These are phyloP conservation scores for Dictyostelium capitatum DNA, from an alignment of 78 protist species.

Conservation along the genomic window DNA sequence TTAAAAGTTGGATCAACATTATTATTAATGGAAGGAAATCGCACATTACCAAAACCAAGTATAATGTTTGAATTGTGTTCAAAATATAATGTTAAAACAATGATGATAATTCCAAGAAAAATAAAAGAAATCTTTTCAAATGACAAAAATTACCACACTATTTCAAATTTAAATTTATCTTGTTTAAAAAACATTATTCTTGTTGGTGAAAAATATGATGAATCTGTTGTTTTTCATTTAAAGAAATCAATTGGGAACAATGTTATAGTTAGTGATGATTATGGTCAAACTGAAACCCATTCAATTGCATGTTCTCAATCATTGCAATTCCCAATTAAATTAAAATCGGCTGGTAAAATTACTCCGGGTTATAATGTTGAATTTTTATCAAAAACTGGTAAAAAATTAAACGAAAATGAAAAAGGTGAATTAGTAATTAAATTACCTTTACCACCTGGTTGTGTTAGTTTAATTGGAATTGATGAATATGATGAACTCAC, in stretches of 20 bases:
- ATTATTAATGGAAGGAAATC: constrained; percentile 62
- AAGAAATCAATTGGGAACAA: neutral
- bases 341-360: no score
- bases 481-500: neutral
- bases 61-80: constrained; percentile 24
- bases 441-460: constrained; percentile 92
- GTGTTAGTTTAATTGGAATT: no score
- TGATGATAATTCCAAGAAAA: constrained; percentile 66
- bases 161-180: constrained; percentile 27
- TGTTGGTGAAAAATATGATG: constrained; percentile 74
- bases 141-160: constrained; percentile 38
- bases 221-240: neutral
- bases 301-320: no score
- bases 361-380: neutral
- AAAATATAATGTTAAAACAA: constrained; percentile 31
- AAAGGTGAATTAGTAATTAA: constrained; percentile 68
- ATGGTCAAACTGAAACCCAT: neutral
- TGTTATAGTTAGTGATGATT: neutral
- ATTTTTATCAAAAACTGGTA: neutral
- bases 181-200: constrained; percentile 4
- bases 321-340: no score
- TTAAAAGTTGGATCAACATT: constrained; percentile 43
- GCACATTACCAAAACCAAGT: constrained; percentile 39
- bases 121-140: neutral
- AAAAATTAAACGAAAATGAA: no score